Evolutionary conservation across 1,284 basidiomycete genomes (phyloP), one percentile per base, ranked within the genome.

Genomic region (Sutorius eximius): DNA sequence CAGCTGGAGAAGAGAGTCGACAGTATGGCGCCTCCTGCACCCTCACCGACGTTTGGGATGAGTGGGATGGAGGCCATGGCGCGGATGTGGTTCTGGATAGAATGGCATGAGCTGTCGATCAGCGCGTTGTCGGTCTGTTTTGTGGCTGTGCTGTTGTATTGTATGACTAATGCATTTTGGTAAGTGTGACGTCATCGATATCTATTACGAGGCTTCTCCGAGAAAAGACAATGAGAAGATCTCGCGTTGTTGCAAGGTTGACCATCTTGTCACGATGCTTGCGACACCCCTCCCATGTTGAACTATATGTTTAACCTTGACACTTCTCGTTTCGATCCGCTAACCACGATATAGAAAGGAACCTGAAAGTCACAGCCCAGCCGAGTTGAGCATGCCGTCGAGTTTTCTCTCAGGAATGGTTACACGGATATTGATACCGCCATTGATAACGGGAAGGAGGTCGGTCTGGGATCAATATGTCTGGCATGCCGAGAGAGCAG

Each of bases 401-500:
- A 85, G 64, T 76, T 78, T 60, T 90, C 91, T 0, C 74, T 93
- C 59, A 84, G 80, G 67, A 74, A 76, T 38, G 91, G 90, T 10
- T 93, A 93, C 76, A 81, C 69, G n/a, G 16, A 37, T 10, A 81
- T 93, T 63, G 90, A 92, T 68, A 86, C 86, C 49, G 67, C 66
- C 38, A 60, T 69, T 34, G 58, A 72, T 46, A 88, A 88, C 61
- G 86, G 87, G 68, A 69, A 70, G 63, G 92, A 37, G 36, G 36
- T 95, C 56, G 92, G 91, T 22, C 66, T 85, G 57, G 92, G 90
- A 87, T 95, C 78, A 83, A 83, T 69, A 79, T 74, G 33, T 86
- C 83, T n/a, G 84, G 85, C 41, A 81, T 90, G 13, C 34, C 36
- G 16, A 37, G 36, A 55, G 75, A 77, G 52, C 71, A 81, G 38